Evolutionary conservation across 78 protist genomes (phyloP).

Genomic region (slime mould (Dictyostelium discoideum)): DNA sequence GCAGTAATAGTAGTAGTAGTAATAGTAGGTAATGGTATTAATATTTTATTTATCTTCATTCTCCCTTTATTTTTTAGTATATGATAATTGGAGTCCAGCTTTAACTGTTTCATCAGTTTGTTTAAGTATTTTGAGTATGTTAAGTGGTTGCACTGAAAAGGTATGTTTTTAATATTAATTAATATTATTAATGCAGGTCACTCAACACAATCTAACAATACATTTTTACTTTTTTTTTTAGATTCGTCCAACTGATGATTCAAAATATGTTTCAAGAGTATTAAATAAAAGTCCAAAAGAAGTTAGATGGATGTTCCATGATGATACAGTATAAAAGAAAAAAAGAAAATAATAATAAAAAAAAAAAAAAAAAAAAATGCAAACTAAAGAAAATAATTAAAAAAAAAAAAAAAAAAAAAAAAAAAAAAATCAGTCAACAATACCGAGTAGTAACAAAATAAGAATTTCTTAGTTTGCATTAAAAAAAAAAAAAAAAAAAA

Average conservation of each 20-base stretch:
- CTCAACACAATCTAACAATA: no score
- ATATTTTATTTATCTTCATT: no score
- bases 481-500: no score
- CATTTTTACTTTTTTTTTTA: background rate
- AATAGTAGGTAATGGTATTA: no score
- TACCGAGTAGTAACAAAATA: background rate
- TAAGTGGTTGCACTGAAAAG: conserved; percentile 77
- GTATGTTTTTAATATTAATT: background rate
- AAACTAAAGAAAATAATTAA: background rate
- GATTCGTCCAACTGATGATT: conserved; percentile 46
- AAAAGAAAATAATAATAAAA: background rate
- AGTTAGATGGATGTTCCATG: conserved; percentile 68
- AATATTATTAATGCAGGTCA: background rate
- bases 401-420: background rate
- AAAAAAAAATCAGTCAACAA: background rate
- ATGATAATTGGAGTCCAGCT: conserved; percentile 88
- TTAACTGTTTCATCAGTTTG: conserved; percentile 84
- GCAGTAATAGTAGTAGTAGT: no score
- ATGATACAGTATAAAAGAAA: conserved; percentile 54
- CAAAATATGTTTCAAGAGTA: conserved; percentile 37
- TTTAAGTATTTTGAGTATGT: conserved; percentile 83
- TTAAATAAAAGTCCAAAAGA: conserved; percentile 59
- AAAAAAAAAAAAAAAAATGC: background rate
- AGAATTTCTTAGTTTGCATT: background rate
- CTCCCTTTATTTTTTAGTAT: conserved; percentile 20